Percentiles rank a stretch among this genome's conserved stretches.
Evolutionary conservation across 2,329 filamentous ascomycete genomes (phyloP).

Genomic region (Fusarium vanettenii): DNA sequence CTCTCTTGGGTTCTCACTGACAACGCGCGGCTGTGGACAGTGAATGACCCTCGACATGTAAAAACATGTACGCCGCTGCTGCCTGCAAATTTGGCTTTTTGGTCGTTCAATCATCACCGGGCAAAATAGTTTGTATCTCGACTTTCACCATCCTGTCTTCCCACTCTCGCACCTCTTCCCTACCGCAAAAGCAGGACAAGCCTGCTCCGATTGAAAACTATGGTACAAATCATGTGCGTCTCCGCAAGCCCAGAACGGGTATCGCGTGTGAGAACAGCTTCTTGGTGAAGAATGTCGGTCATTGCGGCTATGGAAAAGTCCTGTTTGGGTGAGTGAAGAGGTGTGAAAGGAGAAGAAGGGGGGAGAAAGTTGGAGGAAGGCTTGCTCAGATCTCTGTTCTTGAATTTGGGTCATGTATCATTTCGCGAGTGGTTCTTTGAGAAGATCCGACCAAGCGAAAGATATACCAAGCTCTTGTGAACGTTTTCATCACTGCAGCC

Average conservation of each 20-base stretch:
- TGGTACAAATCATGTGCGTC: constrained; percentile 49
- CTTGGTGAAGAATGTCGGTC: constrained; percentile 46
- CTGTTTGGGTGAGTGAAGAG: background rate
- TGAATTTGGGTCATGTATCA: constrained; percentile 40
- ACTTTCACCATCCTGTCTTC: constrained; percentile 3
- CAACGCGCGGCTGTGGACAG: constrained; percentile 53
- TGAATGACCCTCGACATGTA: constrained; percentile 9
- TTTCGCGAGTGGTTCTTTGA: constrained; percentile 16
- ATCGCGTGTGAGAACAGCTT: constrained; percentile 28
- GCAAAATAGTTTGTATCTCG: constrained; percentile 39
- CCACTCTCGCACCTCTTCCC: background rate
- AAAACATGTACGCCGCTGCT: constrained; percentile 49
- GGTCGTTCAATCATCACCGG: constrained; percentile 65
- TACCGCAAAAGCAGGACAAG: constrained; percentile 33
- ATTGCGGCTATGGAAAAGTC: constrained; percentile 47
- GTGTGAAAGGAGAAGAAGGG: background rate
- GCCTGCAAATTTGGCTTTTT: constrained; percentile 71
- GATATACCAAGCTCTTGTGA: constrained; percentile 41
- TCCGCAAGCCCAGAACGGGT: background rate
- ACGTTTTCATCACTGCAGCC: constrained; percentile 42
- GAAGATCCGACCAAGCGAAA: constrained; percentile 18
- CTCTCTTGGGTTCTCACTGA: constrained; percentile 66
- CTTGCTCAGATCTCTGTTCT: constrained; percentile 66
- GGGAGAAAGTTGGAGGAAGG: constrained; percentile 6
- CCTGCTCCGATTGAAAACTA: constrained; percentile 68